Conservation (phyloP, 257 asterid species). For the Avicennia marina region DNA sequence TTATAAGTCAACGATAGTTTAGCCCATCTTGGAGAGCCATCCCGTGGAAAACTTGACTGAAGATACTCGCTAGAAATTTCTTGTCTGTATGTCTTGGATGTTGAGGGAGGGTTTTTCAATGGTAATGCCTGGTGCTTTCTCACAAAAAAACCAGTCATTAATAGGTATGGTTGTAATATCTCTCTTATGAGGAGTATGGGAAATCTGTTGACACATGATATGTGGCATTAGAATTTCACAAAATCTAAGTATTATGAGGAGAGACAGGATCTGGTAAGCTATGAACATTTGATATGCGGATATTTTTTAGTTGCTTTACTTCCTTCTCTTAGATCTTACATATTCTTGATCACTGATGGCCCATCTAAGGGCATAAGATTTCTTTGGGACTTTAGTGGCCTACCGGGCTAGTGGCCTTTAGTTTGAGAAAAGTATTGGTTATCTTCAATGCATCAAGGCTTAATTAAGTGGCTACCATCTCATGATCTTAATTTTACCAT, state of each 20-base stretch:
- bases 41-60: background rate
- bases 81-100: background rate
- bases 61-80: background rate
- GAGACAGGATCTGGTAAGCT: background rate
- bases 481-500: background rate
- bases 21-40: background rate
- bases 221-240: background rate
- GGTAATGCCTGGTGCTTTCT: background rate
- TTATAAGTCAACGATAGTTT: background rate
- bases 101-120: background rate
- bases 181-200: background rate
- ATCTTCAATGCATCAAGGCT: background rate
- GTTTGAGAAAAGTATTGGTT: background rate
- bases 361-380: background rate
- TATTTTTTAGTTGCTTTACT: background rate
- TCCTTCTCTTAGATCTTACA: background rate
- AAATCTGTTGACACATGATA: background rate
- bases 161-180: background rate
- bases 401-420: background rate
- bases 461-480: background rate
- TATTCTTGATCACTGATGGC: background rate
- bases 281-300: background rate
- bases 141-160: background rate
- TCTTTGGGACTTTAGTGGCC: background rate
- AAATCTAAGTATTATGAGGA: background rate